Evolutionary conservation across 495 filamentous ascomycete genomes (phyloP).

Genomic region (Lindgomyces ingoldianus): DNA sequence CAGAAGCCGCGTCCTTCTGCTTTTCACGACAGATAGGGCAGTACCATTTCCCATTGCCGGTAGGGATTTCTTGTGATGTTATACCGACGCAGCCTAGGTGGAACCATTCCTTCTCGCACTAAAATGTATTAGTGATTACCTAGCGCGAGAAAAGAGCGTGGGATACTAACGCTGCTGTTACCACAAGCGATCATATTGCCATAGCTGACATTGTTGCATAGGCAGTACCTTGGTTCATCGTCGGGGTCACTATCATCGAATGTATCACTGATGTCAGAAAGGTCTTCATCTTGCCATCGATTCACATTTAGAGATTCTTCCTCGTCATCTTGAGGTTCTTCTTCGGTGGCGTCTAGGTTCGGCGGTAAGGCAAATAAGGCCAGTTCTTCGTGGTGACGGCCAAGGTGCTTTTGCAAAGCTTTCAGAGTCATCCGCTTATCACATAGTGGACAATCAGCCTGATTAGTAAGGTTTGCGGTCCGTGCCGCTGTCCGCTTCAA

Average conservation of each 20-base stretch:
- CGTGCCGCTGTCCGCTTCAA: conserved; percentile 8
- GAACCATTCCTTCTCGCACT: too few relatives aligned
- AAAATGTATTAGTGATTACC: too few relatives aligned
- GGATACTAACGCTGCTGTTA: too few relatives aligned
- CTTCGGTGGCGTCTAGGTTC: conserved; percentile 30
- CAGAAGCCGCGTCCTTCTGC: too few relatives aligned
- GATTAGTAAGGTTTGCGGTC: not conserved
- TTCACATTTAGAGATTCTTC: conserved; percentile 7
- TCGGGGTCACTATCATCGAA: not conserved
- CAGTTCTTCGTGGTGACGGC: conserved; percentile 35
- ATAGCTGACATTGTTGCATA: not conserved
- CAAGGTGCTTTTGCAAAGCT: conserved; percentile 31
- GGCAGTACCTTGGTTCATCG: not conserved
- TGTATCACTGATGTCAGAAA: conserved; percentile 8
- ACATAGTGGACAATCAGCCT: conserved; percentile 12
- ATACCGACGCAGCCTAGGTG: too few relatives aligned
- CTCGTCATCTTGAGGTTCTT: conserved; percentile 14
- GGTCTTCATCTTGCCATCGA: conserved; percentile 12
- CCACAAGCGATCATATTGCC: not conserved
- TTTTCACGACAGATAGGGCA: too few relatives aligned
- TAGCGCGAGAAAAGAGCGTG: too few relatives aligned
- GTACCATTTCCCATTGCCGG: too few relatives aligned
- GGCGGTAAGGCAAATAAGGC: conserved; percentile 37
- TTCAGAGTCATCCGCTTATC: not conserved
- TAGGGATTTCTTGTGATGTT: too few relatives aligned